Evolutionary conservation across 2,329 filamentous ascomycete genomes (phyloP), one percentile per base, ranked within the genome.

Genomic region (Teratosphaeria destructans): DNA sequence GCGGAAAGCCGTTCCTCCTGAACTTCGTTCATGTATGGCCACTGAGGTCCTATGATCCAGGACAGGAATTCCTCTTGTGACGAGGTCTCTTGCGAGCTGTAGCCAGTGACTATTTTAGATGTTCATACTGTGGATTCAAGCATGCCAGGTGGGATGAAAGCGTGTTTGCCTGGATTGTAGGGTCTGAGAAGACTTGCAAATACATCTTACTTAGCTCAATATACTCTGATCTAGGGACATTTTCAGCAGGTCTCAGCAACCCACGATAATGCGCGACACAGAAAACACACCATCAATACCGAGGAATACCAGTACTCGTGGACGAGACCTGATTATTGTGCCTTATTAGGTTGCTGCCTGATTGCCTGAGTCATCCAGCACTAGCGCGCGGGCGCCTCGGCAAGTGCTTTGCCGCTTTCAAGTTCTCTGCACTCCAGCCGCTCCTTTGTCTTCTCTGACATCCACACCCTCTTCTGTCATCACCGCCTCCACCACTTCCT

Each of bases 1-100:
- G 63, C 68, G 32, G 65, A 61, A 8, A 77, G 67, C 27, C 63
- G 59, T 26, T 64, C 60, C 53, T 58, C 53, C 32, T 59, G 43
- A 19, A 4, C 19, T 23, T 49, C 43, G 19, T n/a, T 49, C 43
- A 49, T 49, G 5, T 23, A 26, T 23, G 16, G n/a, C 19, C 19
- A 19, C 19, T 8, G n/a, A 5, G 19, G 29, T 32, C 29, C 7
- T 32, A 32, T 7, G 29, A 32, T 32, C 29, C 29, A 32, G 29
- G 29, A 32, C 29, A 32, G 5, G 3, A 3, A 3, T 7, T 32
- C 29, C 29, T 32, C 29, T 23, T 23, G 23, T 23, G 23, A 23
- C 23, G 23, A 23, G 23, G 23, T 23, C 2, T 23, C 23, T 23
- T 23, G 23, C 23, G 7, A 32, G 29, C 5, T 32, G 29, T 32